Evolutionary conservation across 2,329 filamentous ascomycete genomes (phyloP).

Genomic region (Hypoxylon sp.): DNA sequence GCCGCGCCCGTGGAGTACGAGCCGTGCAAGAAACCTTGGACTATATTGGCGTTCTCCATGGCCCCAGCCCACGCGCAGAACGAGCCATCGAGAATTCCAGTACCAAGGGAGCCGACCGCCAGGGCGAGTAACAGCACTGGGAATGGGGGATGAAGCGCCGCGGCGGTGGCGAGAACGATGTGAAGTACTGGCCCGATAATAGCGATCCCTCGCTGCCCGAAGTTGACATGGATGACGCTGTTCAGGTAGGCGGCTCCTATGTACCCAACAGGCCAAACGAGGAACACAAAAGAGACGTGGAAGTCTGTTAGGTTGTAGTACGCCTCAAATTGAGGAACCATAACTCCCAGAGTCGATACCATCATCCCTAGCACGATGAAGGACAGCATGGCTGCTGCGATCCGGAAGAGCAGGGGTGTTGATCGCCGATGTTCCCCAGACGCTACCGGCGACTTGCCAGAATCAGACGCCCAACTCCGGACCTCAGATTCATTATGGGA

Average conservation of each 20-base stretch:
- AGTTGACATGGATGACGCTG: conserved; percentile 56
- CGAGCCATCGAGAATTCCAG: conserved; percentile 60
- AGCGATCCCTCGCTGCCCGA: conserved; percentile 61
- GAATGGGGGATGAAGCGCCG: conserved; percentile 54
- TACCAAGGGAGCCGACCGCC: conserved; percentile 56
- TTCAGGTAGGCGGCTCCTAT: conserved; percentile 59
- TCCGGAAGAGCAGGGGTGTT: conserved; percentile 18
- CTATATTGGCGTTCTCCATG: conserved; percentile 57
- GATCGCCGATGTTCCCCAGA: not conserved
- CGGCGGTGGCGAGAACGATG: conserved; percentile 51
- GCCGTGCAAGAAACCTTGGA: conserved; percentile 60
- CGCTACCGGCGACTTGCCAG: conserved; percentile 6
- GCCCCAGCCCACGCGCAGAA: conserved; percentile 63
- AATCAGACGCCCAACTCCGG: conserved; percentile 5
- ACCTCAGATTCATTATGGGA: not conserved
- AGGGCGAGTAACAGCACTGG: conserved; percentile 53
- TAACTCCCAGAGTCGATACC: conserved; percentile 52
- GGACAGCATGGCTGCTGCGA: conserved; percentile 43
- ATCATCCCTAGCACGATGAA: conserved; percentile 49
- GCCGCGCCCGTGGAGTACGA: conserved; percentile 58
- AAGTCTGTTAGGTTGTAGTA: conserved; percentile 61
- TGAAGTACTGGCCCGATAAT: conserved; percentile 58
- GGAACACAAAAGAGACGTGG: conserved; percentile 62
- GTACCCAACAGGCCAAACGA: conserved; percentile 61
- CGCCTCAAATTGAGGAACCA: conserved; percentile 56